These are phyloP conservation scores for Panaeolus cyanescens DNA, from an alignment of 768 basidiomycete genomes.

Conservation along the genomic window DNA sequence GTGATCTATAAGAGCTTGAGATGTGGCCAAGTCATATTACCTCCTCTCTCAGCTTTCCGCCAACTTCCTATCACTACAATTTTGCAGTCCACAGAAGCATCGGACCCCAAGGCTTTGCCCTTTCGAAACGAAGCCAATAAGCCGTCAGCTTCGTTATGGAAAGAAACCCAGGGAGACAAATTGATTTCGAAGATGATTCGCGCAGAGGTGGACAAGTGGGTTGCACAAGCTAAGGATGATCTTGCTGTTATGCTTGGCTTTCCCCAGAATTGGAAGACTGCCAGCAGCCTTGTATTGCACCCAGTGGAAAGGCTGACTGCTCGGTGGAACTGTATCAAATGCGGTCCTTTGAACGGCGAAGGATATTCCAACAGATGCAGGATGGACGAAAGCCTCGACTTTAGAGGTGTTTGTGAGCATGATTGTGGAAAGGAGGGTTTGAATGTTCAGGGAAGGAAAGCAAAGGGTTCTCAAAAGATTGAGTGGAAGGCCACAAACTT, in stretches of 20 bases:
- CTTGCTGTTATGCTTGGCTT: constrained; percentile 52
- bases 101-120: not conserved
- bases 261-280: constrained; percentile 47
- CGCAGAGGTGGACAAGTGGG: constrained; percentile 51
- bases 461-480: constrained; percentile 13
- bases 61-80: constrained; percentile 45
- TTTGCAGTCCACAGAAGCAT: constrained; percentile 29
- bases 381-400: constrained; percentile 52
- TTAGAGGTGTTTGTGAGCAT: constrained; percentile 60
- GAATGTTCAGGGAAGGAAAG: constrained; percentile 17
- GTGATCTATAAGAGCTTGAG: constrained; percentile 48
- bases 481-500: constrained; percentile 56
- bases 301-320: constrained; percentile 62
- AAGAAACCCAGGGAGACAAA: constrained; percentile 27
- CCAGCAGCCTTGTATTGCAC: constrained; percentile 47
- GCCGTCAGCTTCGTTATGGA: not conserved
- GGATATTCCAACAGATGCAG: constrained; percentile 31
- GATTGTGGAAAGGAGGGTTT: constrained; percentile 43
- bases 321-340: constrained; percentile 57
- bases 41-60: constrained; percentile 49
- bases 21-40: constrained; percentile 35
- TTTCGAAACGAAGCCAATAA: not conserved
- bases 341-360: constrained; percentile 25
- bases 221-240: constrained; percentile 38
- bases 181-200: constrained; percentile 23